These are phyloP conservation scores for Trichophyton verrucosum DNA, from an alignment of 2,329 filamentous ascomycete genomes.

Conservation along the genomic window DNA sequence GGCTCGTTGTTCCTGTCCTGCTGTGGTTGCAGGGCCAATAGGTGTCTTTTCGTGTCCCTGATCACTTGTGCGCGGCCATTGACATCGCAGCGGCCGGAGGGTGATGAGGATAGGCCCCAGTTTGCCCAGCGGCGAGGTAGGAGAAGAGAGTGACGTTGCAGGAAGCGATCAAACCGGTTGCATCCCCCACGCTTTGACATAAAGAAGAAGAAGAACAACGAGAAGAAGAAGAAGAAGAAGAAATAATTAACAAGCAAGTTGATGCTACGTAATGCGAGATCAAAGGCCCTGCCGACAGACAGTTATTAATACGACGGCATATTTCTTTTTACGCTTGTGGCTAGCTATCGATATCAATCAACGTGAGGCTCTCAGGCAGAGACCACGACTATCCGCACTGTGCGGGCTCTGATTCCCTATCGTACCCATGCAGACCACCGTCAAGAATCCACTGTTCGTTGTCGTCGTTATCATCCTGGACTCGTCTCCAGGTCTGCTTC, in stretches of 20 bases:
- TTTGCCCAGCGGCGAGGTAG: not conserved
- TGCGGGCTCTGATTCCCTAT: constrained; percentile 2
- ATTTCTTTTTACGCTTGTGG: not conserved
- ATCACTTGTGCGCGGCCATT: not conserved
- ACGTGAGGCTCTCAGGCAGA: not conserved
- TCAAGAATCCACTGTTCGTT: constrained; percentile 39
- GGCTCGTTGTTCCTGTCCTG: not conserved
- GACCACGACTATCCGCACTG: not conserved
- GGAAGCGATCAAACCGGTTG: not conserved
- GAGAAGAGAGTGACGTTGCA: not conserved
- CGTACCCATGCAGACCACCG: constrained; percentile 31
- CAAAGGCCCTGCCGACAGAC: too few species aligned
- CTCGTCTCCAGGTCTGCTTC: constrained; percentile 35
- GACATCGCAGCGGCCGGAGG: not conserved
- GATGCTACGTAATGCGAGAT: too few species aligned
- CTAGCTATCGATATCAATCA: not conserved
- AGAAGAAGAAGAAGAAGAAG: too few species aligned
- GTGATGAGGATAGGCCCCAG: not conserved
- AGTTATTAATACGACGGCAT: not conserved
- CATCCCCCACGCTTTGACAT: not conserved
- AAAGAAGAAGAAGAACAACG: too few species aligned
- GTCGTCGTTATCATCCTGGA: constrained; percentile 36
- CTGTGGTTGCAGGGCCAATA: not conserved
- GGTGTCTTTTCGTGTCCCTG: not conserved
- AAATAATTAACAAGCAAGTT: too few species aligned